Evolutionary conservation across 2,329 filamentous ascomycete genomes (phyloP), one percentile per base, ranked within the genome.

Genomic region (Aplosporella prunicola): DNA sequence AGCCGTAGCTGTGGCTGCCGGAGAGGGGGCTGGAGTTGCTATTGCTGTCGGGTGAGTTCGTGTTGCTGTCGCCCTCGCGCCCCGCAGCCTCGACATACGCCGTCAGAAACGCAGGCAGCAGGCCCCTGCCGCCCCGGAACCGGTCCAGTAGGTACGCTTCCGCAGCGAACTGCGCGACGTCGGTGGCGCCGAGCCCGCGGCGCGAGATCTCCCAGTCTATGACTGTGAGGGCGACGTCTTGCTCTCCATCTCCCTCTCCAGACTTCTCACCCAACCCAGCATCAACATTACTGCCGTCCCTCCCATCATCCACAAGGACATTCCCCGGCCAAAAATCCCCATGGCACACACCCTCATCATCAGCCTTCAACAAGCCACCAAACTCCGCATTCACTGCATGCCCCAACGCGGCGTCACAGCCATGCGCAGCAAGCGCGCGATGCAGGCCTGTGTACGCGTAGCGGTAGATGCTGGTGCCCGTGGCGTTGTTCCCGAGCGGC

Each of bases 311-410:
- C 5, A 61, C 46, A 6, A 61, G 43, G 1, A 62, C 46, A 20
- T 62, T 62, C 0, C 56, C 57, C 2, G 58, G 54, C 58, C 58
- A 61, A 38, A 61, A 61, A 32, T 62, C 57, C 15, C 59, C 60
- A 31, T 61, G 57, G 23, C 57, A 61, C 0, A 61, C 30, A 24
- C 51, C 55, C 26, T 53, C 57, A 24, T 56, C 43, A 9, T 61
- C 58, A 2, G 30, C 45, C 5, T 31, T 35, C 3, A 61, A 44
- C 5, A 45, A 27, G 6, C 43, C 41, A 2, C 56, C 58, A 14
- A 51, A 62, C 6, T 43, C 31, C 9, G 50, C 49, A 30, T 58
- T 47, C 35, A 58, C 44, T 2, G 32, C 36, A 8, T 49, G 35
- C 3, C 45, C 57, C 10, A 28, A 20, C n/a, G 16, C 17, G 25